Evolutionary conservation across 2,329 filamentous ascomycete genomes (phyloP).

Genomic region (Penicillium sp.): DNA sequence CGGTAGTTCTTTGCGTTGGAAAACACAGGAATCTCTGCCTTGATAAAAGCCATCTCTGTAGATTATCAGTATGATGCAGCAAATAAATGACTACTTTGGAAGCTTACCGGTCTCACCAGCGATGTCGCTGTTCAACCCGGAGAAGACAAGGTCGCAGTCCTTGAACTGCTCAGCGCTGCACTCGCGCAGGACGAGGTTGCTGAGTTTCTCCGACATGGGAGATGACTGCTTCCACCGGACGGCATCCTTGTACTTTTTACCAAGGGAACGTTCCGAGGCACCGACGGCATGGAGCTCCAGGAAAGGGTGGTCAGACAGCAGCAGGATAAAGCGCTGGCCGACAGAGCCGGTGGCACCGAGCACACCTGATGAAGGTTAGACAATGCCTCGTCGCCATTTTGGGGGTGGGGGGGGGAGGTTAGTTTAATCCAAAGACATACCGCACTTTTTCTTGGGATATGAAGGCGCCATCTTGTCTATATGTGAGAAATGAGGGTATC

Average conservation of each 20-base stretch:
- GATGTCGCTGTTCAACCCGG: slow-evolving; percentile 86
- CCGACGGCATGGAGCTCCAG: slow-evolving; percentile 86
- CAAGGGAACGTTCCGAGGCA: slow-evolving; percentile 82
- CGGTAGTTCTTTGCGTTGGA: slow-evolving; percentile 98
- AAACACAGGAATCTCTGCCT: slow-evolving; percentile 85
- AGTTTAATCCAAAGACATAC: slow-evolving; percentile 23
- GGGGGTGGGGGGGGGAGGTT: too few species aligned
- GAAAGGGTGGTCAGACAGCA: slow-evolving; percentile 82
- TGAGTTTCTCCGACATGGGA: slow-evolving; percentile 73
- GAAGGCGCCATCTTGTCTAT: slow-evolving; percentile 28
- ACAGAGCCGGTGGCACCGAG: slow-evolving; percentile 92
- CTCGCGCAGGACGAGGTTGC: slow-evolving; percentile 78
- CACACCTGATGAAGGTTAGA: slow-evolving; percentile 55
- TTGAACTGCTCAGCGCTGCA: slow-evolving; percentile 79
- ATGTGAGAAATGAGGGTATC: slow-evolving; percentile 5
- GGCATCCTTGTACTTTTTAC: slow-evolving; percentile 92
- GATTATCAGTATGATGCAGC: neutral
- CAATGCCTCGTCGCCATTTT: neutral
- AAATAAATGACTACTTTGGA: slow-evolving; percentile 22
- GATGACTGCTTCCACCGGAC: slow-evolving; percentile 91
- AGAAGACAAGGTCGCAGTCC: slow-evolving; percentile 92
- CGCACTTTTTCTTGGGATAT: slow-evolving; percentile 42
- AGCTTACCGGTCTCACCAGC: slow-evolving; percentile 79
- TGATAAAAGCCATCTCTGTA: slow-evolving; percentile 84
- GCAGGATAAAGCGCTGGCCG: slow-evolving; percentile 90